Base-by-base conservation (phyloP, 176 grass and related monocot genomes). In the Coix lacrymajobi region DNA sequence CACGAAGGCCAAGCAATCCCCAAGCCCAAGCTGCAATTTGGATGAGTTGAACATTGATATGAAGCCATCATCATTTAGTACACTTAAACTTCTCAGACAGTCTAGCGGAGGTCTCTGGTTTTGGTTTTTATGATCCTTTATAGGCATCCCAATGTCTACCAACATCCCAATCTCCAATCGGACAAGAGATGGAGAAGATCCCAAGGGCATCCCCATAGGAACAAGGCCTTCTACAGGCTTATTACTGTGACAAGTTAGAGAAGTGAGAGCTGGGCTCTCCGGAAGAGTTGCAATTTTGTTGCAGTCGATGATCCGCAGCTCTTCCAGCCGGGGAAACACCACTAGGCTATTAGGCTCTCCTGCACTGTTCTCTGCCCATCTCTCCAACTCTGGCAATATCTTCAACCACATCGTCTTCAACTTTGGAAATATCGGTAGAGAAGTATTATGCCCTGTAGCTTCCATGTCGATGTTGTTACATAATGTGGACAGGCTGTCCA, bases 221-320 rank as follows among this genome's bases (percentile, higher is more conserved):
- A 57, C 16, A 20, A 3, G 16, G 1, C 7, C 29, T 17, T 33
- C 62, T 64, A 16, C 0, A 63, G 14, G 1, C 1, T 8, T 0
- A 36, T 8, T 0, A 36, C 32, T 3, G 8, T 4, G 0, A 36
- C 7, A 66, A 22, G 4, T 0, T 19, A 86, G 41, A 41, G 11
- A 17, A 52, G 57, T 17, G 19, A 86, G 60, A 17, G 16, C 7
- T 34, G 77, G 30, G 28, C 33, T 54, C 0, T 34, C 22, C 0
- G 60, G 32, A 69, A 81, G 3, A 31, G 0, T 28, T 7, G 36
- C 13, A 41, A 19, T 45, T 7, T 86, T 74, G 2, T 5, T 37
- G 19, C 84, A 73, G 2, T 2, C 0, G 0, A 0, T 0, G 1
- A 73, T 52, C 0, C 0, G 0, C 52, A 86, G 19, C 1, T 5